A percentile compares a stretch with the other conserved stretches of the same genome.
phyloP scores from a whole-genome alignment of 2,329 filamentous ascomycete genomes.

The Penicillium sp. region DNA sequence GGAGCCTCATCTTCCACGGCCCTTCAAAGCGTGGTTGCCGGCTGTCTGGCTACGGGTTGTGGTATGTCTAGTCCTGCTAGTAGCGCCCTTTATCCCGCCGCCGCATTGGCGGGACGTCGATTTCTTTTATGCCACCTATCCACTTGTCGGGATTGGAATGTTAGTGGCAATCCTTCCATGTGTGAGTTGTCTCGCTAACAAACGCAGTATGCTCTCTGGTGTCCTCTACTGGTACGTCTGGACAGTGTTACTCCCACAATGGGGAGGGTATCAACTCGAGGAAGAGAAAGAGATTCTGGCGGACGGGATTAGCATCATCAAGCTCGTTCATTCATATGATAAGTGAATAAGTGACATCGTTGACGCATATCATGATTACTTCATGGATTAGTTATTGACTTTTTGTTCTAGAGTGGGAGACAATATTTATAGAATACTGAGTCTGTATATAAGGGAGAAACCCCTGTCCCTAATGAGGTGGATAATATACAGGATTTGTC shows the following conservation, averaged over 20 bases:
- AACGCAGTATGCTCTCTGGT: constrained; percentile 54
- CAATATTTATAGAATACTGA: background rate
- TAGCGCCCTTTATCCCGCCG: constrained; percentile 62
- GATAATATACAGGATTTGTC: no score
- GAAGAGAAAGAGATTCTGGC: constrained; percentile 58
- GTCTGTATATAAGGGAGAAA: background rate
- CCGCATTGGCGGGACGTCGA: constrained; percentile 45
- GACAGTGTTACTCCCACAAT: constrained; percentile 59
- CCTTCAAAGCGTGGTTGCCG: constrained; percentile 63
- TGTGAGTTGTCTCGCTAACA: constrained; percentile 10
- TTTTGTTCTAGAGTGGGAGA: background rate
- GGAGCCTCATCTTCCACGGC: constrained; percentile 59
- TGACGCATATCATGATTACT: background rate
- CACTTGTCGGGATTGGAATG: constrained; percentile 49
- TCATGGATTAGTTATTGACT: no score
- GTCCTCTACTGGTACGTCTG: constrained; percentile 67
- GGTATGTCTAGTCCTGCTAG: constrained; percentile 55
- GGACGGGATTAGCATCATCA: constrained; percentile 67
- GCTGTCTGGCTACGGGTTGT: constrained; percentile 57
- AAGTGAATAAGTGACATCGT: background rate
- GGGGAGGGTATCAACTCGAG: constrained; percentile 60
- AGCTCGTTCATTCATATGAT: constrained; percentile 42
- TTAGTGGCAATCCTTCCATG: constrained; percentile 29
- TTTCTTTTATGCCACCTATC: constrained; percentile 54
- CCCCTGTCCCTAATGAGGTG: background rate